Conservation (phyloP, 805 yeast genomes). For the Wickerhamiella alocasiicola region DNA sequence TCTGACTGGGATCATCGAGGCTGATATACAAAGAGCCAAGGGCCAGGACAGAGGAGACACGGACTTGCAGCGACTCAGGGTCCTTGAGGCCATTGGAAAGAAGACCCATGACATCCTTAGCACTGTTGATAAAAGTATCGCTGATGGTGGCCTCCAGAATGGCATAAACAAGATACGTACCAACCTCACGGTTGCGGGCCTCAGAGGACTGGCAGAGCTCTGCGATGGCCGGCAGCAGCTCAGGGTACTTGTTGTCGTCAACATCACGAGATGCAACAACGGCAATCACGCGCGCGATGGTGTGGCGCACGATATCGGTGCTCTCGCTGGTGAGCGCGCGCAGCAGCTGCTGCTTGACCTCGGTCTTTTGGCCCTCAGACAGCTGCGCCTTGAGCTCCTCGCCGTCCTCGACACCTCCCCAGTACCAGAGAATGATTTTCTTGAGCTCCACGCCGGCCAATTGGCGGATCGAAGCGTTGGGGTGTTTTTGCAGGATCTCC, state of each 20-base stretch:
- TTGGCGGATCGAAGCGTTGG: slow-evolving; percentile 64
- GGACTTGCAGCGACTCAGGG: slow-evolving; percentile 51
- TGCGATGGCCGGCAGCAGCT: slow-evolving; percentile 58
- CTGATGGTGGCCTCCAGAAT: slow-evolving; percentile 43
- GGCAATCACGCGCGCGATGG: slow-evolving; percentile 78
- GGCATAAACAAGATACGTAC: slow-evolving; percentile 66
- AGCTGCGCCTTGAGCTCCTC: slow-evolving; percentile 24
- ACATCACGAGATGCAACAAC: slow-evolving; percentile 72
- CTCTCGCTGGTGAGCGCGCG: slow-evolving; percentile 55
- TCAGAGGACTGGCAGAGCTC: slow-evolving; percentile 47
- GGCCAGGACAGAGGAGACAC: slow-evolving; percentile 73
- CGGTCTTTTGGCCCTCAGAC: slow-evolving; percentile 39
- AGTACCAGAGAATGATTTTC: slow-evolving; percentile 60
- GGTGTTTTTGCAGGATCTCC: slow-evolving; percentile 61
- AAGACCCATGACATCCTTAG: slow-evolving; percentile 56
- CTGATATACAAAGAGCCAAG: slow-evolving; percentile 40
- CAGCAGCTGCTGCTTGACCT: slow-evolving; percentile 57
- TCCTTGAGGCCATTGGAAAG: slow-evolving; percentile 56
- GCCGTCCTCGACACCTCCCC: slow-evolving; percentile 33
- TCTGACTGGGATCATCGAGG: slow-evolving; percentile 50
- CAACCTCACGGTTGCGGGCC: slow-evolving; percentile 61
- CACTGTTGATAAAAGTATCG: slow-evolving; percentile 20
- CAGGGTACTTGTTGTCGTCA: slow-evolving; percentile 59
- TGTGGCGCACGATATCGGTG: slow-evolving; percentile 63
- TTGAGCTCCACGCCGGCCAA: slow-evolving; percentile 95